These are phyloP conservation scores for Irpex lacteus DNA, from an alignment of 1,284 basidiomycete genomes.

Conservation along the genomic window DNA sequence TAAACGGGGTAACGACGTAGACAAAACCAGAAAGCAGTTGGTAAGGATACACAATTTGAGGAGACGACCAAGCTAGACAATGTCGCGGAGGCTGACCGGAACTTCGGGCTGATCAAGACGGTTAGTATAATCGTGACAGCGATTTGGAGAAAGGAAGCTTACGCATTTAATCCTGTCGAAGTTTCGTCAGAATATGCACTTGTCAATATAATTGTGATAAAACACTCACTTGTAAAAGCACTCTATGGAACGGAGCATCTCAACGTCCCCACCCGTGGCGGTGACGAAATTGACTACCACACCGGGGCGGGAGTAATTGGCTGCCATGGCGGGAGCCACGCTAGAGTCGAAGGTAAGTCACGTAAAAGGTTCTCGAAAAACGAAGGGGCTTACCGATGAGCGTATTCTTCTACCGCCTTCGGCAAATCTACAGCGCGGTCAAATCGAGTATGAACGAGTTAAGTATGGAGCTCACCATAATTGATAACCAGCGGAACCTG, in stretches of 20 bases:
- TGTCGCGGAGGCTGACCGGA: conserved; percentile 81
- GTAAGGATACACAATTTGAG: conserved; percentile 76
- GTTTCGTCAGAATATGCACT: conserved; percentile 12
- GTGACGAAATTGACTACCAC: conserved; percentile 95
- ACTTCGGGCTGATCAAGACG: conserved; percentile 68
- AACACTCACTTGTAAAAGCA: conserved; percentile 84
- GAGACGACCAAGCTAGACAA: conserved; percentile 59
- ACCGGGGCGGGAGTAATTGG: conserved; percentile 78
- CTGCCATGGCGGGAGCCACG: conserved; percentile 79
- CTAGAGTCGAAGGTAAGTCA: conserved; percentile 33
- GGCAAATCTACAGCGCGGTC: conserved; percentile 67
- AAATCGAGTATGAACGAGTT: not conserved
- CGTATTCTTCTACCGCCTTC: conserved; percentile 94
- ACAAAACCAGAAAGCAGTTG: conserved; percentile 36
- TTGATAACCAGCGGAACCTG: conserved; percentile 92
- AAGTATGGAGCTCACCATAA: conserved; percentile 55
- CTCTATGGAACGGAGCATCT: conserved; percentile 96
- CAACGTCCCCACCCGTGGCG: conserved; percentile 93
- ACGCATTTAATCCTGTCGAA: conserved; percentile 81
- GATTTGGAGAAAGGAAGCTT: conserved; percentile 33
- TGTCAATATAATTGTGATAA: not conserved
- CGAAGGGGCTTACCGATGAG: conserved; percentile 66
- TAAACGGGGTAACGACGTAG: conserved; percentile 35
- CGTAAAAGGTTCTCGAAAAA: conserved; percentile 3
- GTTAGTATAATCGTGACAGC: conserved; percentile 9